A percentile compares a stretch with the other conserved stretches of the same genome.
These are phyloP conservation scores for Ceratobasidium papillatum DNA, from an alignment of 1,284 basidiomycete genomes.

Conservation along the genomic window DNA sequence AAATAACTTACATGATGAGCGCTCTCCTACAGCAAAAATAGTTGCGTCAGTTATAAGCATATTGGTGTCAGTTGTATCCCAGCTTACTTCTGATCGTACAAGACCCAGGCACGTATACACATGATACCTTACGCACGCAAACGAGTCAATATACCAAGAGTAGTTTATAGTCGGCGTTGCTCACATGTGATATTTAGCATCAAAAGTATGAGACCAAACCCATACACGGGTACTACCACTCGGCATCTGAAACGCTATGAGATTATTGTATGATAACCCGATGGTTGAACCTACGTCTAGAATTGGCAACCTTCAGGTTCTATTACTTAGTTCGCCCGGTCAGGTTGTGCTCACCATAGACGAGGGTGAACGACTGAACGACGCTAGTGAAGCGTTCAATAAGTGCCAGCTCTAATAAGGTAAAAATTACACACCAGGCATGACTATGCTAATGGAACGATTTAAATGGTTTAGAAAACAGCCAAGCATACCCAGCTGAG, in stretches of 20 bases:
- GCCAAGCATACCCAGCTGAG: not conserved
- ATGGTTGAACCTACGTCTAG: not conserved
- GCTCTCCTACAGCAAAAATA: not conserved
- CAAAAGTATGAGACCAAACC: conserved; percentile 7
- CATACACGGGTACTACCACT: not conserved
- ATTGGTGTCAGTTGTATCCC: not conserved
- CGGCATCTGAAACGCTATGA: not conserved
- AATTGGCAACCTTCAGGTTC: not conserved
- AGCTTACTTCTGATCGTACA: conserved; percentile 25
- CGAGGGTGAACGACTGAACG: not conserved
- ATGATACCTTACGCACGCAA: conserved; percentile 2
- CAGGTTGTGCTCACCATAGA: not conserved
- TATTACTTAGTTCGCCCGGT: not conserved
- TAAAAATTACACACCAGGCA: not conserved
- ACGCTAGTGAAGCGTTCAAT: not conserved
- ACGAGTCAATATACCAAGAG: not conserved
- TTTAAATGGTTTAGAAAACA: not conserved
- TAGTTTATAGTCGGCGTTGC: too few species aligned
- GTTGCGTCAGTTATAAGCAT: not conserved
- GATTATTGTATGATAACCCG: not conserved
- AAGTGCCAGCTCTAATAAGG: not conserved
- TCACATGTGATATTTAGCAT: conserved; percentile 26
- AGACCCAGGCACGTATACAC: conserved; percentile 21
- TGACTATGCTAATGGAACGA: not conserved
- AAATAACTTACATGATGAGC: not conserved